A percentile compares a stretch with the other conserved stretches of the same genome.
These are phyloP conservation scores for Phytophthora fragariae DNA, from an alignment of 352 stramenopile genomes.

Conservation along the genomic window DNA sequence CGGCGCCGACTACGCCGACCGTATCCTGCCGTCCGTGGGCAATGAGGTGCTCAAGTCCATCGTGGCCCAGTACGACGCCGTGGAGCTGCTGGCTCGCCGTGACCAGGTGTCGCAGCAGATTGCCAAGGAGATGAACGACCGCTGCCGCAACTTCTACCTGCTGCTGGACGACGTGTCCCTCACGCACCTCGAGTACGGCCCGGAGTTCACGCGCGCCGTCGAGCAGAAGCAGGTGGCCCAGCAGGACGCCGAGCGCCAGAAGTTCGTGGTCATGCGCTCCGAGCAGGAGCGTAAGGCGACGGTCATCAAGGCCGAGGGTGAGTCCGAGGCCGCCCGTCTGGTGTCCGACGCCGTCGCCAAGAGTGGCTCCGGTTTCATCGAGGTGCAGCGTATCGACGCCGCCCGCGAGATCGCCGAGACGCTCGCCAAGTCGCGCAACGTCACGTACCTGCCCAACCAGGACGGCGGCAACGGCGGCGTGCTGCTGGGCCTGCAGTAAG, in stretches of 20 bases:
- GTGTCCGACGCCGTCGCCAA: constrained; percentile 98
- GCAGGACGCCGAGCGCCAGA: constrained; percentile 99
- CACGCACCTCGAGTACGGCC: constrained; percentile 99
- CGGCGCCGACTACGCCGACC: constrained; percentile 98
- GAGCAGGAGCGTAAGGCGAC: constrained; percentile 97
- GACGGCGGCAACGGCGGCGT: constrained; percentile 85
- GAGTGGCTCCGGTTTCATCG: constrained; percentile 98
- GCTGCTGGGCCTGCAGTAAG: constrained; percentile 86
- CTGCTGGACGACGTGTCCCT: constrained; percentile 99
- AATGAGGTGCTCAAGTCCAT: constrained; percentile 96
- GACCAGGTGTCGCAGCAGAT: constrained; percentile 98
- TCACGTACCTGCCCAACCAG: constrained; percentile 98
- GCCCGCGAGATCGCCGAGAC: constrained; percentile 99
- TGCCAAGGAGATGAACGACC: constrained; percentile 96
- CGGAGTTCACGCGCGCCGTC: constrained; percentile 99
- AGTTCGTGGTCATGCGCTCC: constrained; percentile 99
- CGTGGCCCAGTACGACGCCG: constrained; percentile 99
- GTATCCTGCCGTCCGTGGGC: constrained; percentile 99
- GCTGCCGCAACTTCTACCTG: constrained; percentile 98
- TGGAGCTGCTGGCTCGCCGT: constrained; percentile 99
- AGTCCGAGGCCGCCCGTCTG: constrained; percentile 97
- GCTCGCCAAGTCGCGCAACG: constrained; percentile 96
- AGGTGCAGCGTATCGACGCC: constrained; percentile 99
- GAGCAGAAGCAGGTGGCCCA: constrained; percentile 99
- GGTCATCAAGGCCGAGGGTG: constrained; percentile 95